Percentiles rank a stretch among this genome's conserved stretches.
Evolutionary conservation across 495 filamentous ascomycete genomes (phyloP).

Genomic region (Hypoxylon intermedium): DNA sequence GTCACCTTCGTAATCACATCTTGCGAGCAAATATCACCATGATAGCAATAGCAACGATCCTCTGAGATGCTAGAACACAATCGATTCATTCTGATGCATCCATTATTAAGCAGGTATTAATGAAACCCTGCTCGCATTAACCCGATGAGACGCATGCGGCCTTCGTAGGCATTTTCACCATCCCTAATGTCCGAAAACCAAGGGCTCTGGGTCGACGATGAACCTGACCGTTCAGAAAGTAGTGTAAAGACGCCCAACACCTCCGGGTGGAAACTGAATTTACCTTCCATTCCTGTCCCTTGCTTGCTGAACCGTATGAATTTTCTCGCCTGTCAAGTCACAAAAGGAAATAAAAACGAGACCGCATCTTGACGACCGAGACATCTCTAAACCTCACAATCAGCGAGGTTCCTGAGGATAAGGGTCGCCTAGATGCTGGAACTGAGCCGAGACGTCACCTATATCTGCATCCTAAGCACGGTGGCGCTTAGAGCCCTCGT

Average conservation of each 20-base stretch:
- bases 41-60: too few relatives aligned
- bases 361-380: neutral
- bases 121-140: constrained; percentile 17
- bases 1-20: too few relatives aligned
- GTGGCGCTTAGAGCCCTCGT: constrained; percentile 45
- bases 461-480: constrained; percentile 41
- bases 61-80: neutral
- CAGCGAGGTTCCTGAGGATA: constrained; percentile 5
- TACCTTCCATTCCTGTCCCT: constrained; percentile 23
- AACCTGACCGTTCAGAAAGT: neutral
- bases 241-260: neutral
- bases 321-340: constrained; percentile 8
- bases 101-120: constrained; percentile 6
- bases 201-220: neutral
- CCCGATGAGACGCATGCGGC: neutral
- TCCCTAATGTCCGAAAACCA: too few relatives aligned
- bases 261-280: neutral
- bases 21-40: too few relatives aligned
- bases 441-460: constrained; percentile 4
- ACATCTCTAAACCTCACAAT: neutral
- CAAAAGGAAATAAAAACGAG: constrained; percentile 11
- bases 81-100: constrained; percentile 29
- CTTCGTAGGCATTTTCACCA: too few relatives aligned
- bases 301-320: constrained; percentile 3
- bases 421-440: constrained; percentile 7